phyloP scores from a whole-genome alignment of 176 grass and related monocot species.

The Carex parvula region DNA sequence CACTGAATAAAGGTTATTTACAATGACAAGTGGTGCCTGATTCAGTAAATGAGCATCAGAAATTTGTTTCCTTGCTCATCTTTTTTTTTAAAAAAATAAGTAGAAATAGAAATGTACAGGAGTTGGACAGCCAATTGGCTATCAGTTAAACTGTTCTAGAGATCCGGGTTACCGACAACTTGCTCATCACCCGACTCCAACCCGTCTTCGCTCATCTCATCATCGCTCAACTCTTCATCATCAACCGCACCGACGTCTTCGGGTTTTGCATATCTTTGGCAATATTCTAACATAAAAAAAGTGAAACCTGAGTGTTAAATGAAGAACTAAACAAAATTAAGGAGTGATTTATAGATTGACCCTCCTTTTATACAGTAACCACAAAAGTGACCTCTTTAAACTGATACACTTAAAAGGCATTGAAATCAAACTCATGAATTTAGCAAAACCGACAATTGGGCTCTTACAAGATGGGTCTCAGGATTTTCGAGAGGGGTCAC shows the following conservation, averaged over 20 bases:
- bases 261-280: constrained; percentile 40
- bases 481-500: not conserved
- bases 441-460: not conserved
- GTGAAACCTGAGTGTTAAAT: not conserved
- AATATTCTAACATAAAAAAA: constrained; percentile 31
- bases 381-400: not conserved
- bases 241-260: constrained; percentile 28
- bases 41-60: constrained; percentile 18
- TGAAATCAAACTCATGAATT: too few relatives aligned
- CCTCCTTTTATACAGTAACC: not conserved
- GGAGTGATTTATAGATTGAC: not conserved
- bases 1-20: constrained; percentile 18
- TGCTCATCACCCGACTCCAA: constrained; percentile 30
- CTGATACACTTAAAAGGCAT: not conserved
- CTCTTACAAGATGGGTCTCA: not conserved
- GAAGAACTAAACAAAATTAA: not conserved
- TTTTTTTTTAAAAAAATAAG: not conserved
- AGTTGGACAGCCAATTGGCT: not conserved
- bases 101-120: constrained; percentile 20
- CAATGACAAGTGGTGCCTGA: constrained; percentile 1
- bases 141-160: not conserved
- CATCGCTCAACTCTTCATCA: constrained; percentile 37
- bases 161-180: constrained; percentile 34
- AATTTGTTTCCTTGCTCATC: constrained; percentile 9
- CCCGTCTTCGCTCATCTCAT: constrained; percentile 38